Evolutionary conservation across 225 moss, liverwort and hornwort genomes (phyloP), one percentile per base, ranked within the genome.

Genomic region (Takakia lepidozioides): DNA sequence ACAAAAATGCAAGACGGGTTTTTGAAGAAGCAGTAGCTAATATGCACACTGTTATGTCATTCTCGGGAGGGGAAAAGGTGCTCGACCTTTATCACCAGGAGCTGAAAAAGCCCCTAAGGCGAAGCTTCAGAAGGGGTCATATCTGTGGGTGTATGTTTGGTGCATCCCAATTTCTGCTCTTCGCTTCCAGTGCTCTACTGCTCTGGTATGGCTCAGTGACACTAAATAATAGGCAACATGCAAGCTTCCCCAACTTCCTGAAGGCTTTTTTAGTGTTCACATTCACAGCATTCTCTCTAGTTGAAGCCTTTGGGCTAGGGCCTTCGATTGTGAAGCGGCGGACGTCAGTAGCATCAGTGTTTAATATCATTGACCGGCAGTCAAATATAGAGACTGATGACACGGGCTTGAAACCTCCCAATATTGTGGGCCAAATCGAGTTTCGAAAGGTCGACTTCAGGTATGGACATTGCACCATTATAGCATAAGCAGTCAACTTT

Each of bases 361-460:
- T 88, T 44, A 65, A 64, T 19, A 81, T 88, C 39, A 84, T 88
- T 22, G 72, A 88, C 52, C 67, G 87, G 17, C 74, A 77, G 53
- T 69, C 81, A 27, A 68, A 64, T 43, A 61, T 74, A 45, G 87
- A 75, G 48, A 77, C 64, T 19, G 87, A 84, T 25, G 84, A 88
- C 8, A 66, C 66, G 15, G 87, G 87, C 29, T 54, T 66, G 7
- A 88, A 81, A 61, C 87, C 81, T 22, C 44, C 54, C 24, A 58
- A 71, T 46, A 67, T 70, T 23, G 47, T 46, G 19, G 87, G 87
- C 40, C 77, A 61, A 13, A 56, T 88, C 56, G 87, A 88, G 69
- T 88, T 88, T 29, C 81, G 70, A 24, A 71, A 81, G 46, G 81
- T 88, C 24, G 87, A 88, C 40, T 88, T 88, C 70, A 84, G 84